Evolutionary conservation across 1,284 basidiomycete genomes (phyloP).

Genomic region (Trichosporon sp.): DNA sequence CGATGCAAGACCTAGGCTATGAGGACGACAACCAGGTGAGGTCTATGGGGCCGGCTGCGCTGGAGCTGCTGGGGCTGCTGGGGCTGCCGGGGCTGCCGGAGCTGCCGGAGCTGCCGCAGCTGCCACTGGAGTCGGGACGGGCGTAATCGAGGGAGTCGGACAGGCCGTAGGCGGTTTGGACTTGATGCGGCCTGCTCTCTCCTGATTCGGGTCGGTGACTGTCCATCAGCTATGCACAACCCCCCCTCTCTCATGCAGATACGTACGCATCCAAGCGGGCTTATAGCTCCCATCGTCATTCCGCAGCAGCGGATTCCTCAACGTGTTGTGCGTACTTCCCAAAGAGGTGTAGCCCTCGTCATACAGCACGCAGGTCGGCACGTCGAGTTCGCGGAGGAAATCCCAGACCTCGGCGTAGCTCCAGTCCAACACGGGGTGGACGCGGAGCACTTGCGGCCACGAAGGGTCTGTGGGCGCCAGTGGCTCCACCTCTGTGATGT

Average conservation of each 20-base stretch:
- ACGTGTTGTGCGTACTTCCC: constrained; percentile 92
- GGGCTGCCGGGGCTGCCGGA: no score
- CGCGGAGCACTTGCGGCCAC: constrained; percentile 87
- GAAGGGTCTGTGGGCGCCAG: constrained; percentile 78
- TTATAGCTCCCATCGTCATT: constrained; percentile 38
- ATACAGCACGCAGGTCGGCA: constrained; percentile 87
- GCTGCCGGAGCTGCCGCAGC: no score
- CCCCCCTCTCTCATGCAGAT: no score
- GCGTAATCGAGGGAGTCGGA: not conserved
- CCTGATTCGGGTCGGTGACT: constrained; percentile 68
- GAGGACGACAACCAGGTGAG: no score
- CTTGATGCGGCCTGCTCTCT: constrained; percentile 62
- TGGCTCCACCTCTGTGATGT: constrained; percentile 62
- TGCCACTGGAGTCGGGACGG: no score
- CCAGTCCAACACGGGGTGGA: constrained; percentile 98
- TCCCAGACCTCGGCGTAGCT: constrained; percentile 85
- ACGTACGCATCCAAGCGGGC: constrained; percentile 51
- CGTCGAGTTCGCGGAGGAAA: constrained; percentile 73
- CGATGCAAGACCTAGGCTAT: no score
- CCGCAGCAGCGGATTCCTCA: constrained; percentile 80
- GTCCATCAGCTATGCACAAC: not conserved
- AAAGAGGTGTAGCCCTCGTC: constrained; percentile 97
- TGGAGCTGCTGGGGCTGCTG: not conserved
- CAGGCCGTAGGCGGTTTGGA: not conserved
- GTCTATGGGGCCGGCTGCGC: constrained; percentile 1